Percentiles rank a stretch among this genome's conserved stretches.
These are phyloP conservation scores for Zoysia pacifica DNA, from an alignment of 176 grass and related monocot species.

Conservation along the genomic window DNA sequence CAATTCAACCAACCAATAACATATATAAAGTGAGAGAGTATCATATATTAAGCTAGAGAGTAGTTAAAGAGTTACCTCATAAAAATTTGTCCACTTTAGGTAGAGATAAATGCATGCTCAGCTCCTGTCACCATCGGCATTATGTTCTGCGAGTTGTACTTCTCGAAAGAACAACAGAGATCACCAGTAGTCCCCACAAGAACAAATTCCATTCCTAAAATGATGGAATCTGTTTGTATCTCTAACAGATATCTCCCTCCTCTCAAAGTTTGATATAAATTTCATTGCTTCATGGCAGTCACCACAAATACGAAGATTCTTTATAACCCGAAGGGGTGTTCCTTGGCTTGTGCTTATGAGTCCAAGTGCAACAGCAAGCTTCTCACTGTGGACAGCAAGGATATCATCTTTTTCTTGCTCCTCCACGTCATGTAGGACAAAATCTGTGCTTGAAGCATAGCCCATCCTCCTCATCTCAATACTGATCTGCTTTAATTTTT, in stretches of 20 bases:
- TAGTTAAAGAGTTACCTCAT: neutral
- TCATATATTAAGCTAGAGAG: no score
- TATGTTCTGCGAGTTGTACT: slow-evolving; percentile 21
- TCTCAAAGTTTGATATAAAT: slow-evolving; percentile 66
- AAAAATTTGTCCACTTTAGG: neutral
- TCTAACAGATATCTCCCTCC: slow-evolving; percentile 63
- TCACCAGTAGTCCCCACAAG: slow-evolving; percentile 70
- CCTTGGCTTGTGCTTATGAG: slow-evolving; percentile 56
- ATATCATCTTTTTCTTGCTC: slow-evolving; percentile 89
- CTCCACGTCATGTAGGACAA: slow-evolving; percentile 81
- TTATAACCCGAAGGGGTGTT: slow-evolving; percentile 66
- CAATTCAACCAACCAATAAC: no score
- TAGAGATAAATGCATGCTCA: neutral
- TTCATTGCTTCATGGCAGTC: slow-evolving; percentile 74
- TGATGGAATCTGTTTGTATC: slow-evolving; percentile 79
- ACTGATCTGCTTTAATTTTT: slow-evolving; percentile 59
- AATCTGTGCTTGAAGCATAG: slow-evolving; percentile 62
- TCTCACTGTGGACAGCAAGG: slow-evolving; percentile 73
- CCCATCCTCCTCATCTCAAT: slow-evolving; percentile 63
- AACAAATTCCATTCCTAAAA: slow-evolving; percentile 66
- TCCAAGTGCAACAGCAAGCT: slow-evolving; percentile 66
- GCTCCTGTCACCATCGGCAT: neutral
- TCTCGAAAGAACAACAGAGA: neutral
- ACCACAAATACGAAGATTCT: slow-evolving; percentile 74
- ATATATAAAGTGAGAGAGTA: no score